Percentiles rank a stretch among this genome's conserved stretches.
Conservation (phyloP, 2,329 filamentous ascomycete species). For the Dothidotthia symphoricarpi region DNA sequence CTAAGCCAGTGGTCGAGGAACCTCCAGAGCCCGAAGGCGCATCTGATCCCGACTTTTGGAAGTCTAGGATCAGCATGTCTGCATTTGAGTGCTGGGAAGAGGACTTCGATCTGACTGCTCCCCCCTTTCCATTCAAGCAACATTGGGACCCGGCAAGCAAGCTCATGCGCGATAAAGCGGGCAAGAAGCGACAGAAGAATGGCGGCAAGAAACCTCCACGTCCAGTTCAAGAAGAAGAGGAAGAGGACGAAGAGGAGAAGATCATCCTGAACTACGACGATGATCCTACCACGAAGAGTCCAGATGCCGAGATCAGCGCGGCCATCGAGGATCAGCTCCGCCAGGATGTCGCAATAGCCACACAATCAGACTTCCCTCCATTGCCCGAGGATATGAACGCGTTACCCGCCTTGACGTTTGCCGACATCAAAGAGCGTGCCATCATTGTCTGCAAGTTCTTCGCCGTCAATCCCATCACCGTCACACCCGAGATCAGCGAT, state of each 20-base stretch:
- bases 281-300: constrained; percentile 17
- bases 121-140: constrained; percentile 87
- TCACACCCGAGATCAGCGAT: constrained; percentile 60
- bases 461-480: constrained; percentile 61
- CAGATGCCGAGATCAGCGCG: constrained; percentile 21
- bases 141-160: constrained; percentile 80
- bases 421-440: constrained; percentile 57
- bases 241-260: constrained; percentile 32
- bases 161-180: constrained; percentile 55
- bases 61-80: constrained; percentile 67
- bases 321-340: constrained; percentile 34
- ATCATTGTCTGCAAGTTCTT: constrained; percentile 66
- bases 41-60: constrained; percentile 65
- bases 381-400: constrained; percentile 58
- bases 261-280: constrained; percentile 38
- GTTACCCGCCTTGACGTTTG: constrained; percentile 53
- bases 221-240: constrained; percentile 47
- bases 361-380: constrained; percentile 59
- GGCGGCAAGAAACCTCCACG: constrained; percentile 39
- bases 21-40: constrained; percentile 25
- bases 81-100: constrained; percentile 80
- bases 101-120: constrained; percentile 61
- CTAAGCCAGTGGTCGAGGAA: constrained; percentile 16
- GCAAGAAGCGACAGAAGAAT: constrained; percentile 56
- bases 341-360: constrained; percentile 46